phyloP scores from a whole-genome alignment of 2,329 filamentous ascomycete species.

The Colletotrichum echinochloae region DNA sequence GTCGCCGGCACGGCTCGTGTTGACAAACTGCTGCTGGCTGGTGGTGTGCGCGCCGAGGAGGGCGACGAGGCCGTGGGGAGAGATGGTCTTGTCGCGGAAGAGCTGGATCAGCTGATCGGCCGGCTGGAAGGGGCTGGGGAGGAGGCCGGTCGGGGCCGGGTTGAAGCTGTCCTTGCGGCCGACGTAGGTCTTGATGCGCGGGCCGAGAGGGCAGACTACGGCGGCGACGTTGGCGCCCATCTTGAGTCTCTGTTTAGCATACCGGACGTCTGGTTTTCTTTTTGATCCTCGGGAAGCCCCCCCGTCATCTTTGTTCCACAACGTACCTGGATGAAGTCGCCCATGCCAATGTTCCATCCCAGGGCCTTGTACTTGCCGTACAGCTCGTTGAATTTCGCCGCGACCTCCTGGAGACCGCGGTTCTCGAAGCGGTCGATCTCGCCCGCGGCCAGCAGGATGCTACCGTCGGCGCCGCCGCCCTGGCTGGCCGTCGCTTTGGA shows the following conservation, averaged over 20 bases:
- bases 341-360: conserved; percentile 57
- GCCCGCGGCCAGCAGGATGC: conserved; percentile 53
- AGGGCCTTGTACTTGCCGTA: conserved; percentile 53
- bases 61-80: conserved; percentile 61
- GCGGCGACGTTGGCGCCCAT: conserved; percentile 64
- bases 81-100: conserved; percentile 67
- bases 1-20: conserved; percentile 54
- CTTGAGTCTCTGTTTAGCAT: conserved; percentile 47
- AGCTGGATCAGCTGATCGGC: conserved; percentile 60
- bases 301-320: neutral
- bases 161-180: conserved; percentile 60
- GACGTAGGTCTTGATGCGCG: conserved; percentile 62
- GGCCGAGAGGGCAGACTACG: conserved; percentile 59
- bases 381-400: conserved; percentile 52
- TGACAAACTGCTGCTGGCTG: conserved; percentile 60
- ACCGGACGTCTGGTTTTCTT: neutral
- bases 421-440: conserved; percentile 57
- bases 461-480: conserved; percentile 60
- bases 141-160: conserved; percentile 53
- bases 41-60: conserved; percentile 67
- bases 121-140: conserved; percentile 57
- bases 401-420: conserved; percentile 60
- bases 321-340: conserved; percentile 58
- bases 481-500: conserved; percentile 49
- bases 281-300: too few relatives aligned